Percentiles rank a stretch among this genome's conserved stretches.
These are phyloP conservation scores for Cyberlindnera misumaiensis DNA, from an alignment of 805 yeast genomes.

Conservation along the genomic window DNA sequence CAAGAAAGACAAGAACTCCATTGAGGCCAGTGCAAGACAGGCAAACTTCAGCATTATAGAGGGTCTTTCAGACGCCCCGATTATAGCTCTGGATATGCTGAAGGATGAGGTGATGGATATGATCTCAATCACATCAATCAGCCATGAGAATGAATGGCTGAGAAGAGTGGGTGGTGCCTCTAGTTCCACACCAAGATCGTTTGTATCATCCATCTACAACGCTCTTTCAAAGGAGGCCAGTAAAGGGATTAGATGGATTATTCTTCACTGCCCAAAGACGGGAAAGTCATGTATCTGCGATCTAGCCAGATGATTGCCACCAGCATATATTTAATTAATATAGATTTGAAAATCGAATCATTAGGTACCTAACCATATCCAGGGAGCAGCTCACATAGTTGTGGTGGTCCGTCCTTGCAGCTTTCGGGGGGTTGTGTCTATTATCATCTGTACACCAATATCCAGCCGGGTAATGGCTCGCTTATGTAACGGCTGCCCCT, in stretches of 20 bases:
- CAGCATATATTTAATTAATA: not conserved
- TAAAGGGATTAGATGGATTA: conserved; percentile 68
- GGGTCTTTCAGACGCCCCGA: conserved; percentile 57
- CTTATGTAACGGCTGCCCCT: not conserved
- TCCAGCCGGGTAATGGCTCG: not conserved
- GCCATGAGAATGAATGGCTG: conserved; percentile 68
- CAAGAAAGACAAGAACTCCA: conserved; percentile 68
- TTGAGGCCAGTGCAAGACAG: conserved; percentile 65
- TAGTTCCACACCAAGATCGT: conserved; percentile 75
- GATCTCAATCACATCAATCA: conserved; percentile 69
- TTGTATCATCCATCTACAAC: conserved; percentile 65
- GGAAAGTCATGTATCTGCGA: conserved; percentile 65
- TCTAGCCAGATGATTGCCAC: conserved; percentile 37
- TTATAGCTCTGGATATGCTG: conserved; percentile 67
- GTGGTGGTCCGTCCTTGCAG: too few species aligned
- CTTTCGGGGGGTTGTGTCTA: too few species aligned
- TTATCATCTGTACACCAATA: not conserved
- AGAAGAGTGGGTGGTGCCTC: conserved; percentile 77
- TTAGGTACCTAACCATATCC: too few species aligned
- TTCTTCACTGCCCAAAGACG: conserved; percentile 72
- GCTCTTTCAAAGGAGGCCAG: conserved; percentile 67
- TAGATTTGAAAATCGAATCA: too few species aligned
- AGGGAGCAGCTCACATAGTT: too few species aligned
- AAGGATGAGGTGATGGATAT: conserved; percentile 82
- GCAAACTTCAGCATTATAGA: conserved; percentile 50